Evolutionary conservation across 2,329 filamentous ascomycete genomes (phyloP).

Genomic region (Hymenoscyphus fraxineus): DNA sequence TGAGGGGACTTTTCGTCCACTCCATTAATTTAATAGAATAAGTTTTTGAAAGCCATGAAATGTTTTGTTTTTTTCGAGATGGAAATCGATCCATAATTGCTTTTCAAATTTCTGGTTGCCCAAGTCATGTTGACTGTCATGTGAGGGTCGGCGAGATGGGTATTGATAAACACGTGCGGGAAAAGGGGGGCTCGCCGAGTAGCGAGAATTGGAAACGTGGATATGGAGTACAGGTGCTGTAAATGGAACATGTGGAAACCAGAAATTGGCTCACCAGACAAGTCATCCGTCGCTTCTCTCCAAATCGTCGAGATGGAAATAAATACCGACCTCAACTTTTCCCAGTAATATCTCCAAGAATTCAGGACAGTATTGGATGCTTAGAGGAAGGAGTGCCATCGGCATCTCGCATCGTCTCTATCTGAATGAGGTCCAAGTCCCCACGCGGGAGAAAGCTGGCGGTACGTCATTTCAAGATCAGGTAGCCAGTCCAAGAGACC

Average conservation of each 20-base stretch:
- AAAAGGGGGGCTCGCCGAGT: conserved; percentile 2
- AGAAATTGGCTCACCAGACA: not conserved
- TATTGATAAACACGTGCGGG: not conserved
- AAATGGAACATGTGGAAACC: not conserved
- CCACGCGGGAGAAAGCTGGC: not conserved
- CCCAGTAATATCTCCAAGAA: not conserved
- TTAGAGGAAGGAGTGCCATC: not conserved
- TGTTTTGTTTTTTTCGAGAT: too few species aligned
- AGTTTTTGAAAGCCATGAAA: not conserved
- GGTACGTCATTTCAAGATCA: not conserved
- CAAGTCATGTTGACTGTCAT: not conserved
- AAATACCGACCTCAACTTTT: not conserved
- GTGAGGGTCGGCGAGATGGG: not conserved
- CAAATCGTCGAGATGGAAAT: too few species aligned
- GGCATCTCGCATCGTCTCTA: not conserved
- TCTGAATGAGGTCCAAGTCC: not conserved
- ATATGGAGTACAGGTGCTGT: not conserved
- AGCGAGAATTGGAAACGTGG: not conserved
- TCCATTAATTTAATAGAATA: not conserved
- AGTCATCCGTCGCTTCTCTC: not conserved
- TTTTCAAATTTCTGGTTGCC: too few species aligned
- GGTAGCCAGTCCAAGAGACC: not conserved
- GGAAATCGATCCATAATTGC: too few species aligned
- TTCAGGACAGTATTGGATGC: too few species aligned
- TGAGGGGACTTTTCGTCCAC: not conserved